Evolutionary conservation across 257 asterid species (phyloP).

Genomic region (Eustoma russellianum): DNA sequence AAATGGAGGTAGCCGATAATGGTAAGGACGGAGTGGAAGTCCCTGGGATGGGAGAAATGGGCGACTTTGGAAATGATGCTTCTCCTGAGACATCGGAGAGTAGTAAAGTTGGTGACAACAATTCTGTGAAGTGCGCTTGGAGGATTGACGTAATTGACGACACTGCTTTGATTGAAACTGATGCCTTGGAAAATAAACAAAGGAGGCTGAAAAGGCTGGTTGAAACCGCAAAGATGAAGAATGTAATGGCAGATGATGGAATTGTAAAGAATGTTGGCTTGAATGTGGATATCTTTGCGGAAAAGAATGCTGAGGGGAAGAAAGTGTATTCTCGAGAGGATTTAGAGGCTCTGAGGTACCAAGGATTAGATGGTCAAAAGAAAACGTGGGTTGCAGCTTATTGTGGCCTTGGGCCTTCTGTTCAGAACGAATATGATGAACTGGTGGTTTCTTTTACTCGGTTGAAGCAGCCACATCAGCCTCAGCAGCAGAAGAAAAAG

Average conservation of each 20-base stretch:
- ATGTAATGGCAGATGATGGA: slow-evolving; percentile 2
- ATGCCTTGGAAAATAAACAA: slow-evolving; percentile 10
- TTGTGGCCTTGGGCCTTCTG: slow-evolving; percentile 46
- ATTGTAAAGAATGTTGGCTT: background rate
- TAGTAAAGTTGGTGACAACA: slow-evolving; percentile 1
- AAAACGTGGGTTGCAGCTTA: slow-evolving; percentile 67
- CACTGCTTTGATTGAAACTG: slow-evolving; percentile 21
- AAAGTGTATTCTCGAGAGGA: slow-evolving; percentile 49
- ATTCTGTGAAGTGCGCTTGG: slow-evolving; percentile 30
- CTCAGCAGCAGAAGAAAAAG: no score
- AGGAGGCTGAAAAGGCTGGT: slow-evolving; percentile 35
- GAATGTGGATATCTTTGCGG: slow-evolving; percentile 4
- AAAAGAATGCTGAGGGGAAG: slow-evolving; percentile 26
- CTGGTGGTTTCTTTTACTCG: slow-evolving; percentile 18
- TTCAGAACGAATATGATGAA: slow-evolving; percentile 51
- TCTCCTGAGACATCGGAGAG: no score
- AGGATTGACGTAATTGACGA: slow-evolving; percentile 29
- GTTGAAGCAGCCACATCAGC: slow-evolving; percentile 5
- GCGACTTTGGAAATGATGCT: no score
- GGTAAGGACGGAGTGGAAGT: no score
- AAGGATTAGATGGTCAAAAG: slow-evolving; percentile 51
- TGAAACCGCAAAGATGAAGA: slow-evolving; percentile 24
- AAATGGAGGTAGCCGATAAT: no score
- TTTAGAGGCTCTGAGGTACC: slow-evolving; percentile 56
- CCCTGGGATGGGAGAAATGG: no score